Evolutionary conservation across 495 filamentous ascomycete species (phyloP).

Genomic region (Lasiosphaeria ovina): DNA sequence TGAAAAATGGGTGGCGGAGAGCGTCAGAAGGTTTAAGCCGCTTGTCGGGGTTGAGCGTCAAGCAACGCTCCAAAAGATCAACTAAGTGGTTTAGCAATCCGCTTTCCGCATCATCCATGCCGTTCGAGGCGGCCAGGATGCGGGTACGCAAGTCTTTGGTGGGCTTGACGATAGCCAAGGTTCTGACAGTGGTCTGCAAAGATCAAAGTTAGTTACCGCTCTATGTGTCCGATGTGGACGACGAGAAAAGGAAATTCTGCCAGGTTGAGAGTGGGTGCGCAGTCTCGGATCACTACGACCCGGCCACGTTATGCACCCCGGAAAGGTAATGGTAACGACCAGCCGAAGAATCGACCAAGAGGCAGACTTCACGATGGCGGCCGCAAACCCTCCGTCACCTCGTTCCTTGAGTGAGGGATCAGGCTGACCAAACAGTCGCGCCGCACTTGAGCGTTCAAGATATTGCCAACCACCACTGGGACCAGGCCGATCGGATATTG

Average conservation of each 20-base stretch:
- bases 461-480: too few species aligned
- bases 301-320: too few species aligned
- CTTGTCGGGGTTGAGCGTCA: slow-evolving; percentile 91
- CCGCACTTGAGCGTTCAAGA: not conserved
- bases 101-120: slow-evolving; percentile 69
- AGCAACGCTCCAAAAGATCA: slow-evolving; percentile 81
- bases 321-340: too few species aligned
- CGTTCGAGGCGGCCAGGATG: slow-evolving; percentile 68
- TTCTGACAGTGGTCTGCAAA: slow-evolving; percentile 60
- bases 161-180: slow-evolving; percentile 73
- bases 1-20: slow-evolving; percentile 78
- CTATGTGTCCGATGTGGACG: too few species aligned
- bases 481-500: too few species aligned
- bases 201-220: not conserved
- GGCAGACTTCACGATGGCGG: too few species aligned
- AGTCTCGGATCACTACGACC: too few species aligned
- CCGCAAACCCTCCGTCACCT: slow-evolving; percentile 3
- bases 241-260: too few species aligned
- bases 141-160: slow-evolving; percentile 77
- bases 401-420: slow-evolving; percentile 3
- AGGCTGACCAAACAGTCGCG: not conserved
- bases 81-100: slow-evolving; percentile 79
- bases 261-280: too few species aligned
- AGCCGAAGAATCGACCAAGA: too few species aligned
- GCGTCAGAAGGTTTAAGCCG: slow-evolving; percentile 83